Base-by-base conservation (phyloP, 83 land plant species). In the Thuja plicata region DNA sequence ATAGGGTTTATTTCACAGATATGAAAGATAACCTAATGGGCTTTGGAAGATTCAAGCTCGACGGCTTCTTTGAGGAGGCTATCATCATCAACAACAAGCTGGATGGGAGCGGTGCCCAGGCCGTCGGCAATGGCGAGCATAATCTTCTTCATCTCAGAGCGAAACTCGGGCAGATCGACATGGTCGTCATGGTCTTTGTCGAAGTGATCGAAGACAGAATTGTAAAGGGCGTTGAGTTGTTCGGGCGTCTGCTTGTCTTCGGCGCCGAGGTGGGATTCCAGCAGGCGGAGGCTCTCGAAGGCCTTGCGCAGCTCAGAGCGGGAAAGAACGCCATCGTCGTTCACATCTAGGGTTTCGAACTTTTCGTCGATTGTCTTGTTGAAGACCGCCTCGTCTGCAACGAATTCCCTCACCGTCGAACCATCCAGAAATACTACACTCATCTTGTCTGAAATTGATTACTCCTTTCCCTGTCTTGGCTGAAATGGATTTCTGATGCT, bases 41-140 rank as follows among this genome's bases (percentile, higher is more conserved):
- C 43, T 57, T 92, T 92, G 32, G 92, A 54, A 37, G 92, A 90
- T 82, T 95, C 95, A 37, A 92, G 91, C 83, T 92, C 89, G 52
- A 88, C 94, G n/a, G 93, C 95, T 57, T 90, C 80, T 81, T 86
- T 89, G 57, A 96, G 92, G 86, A 96, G 88, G 87, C 93, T 92
- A 15, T 90, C 94, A 0, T 92, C 87, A 15, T 91, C 94, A 12
- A 95, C n/a, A n/a, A 90, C 90, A 17, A 96, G 86, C 55, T 89
- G 88, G 15, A 96, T 83, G 11, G 96, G 97, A 40, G 93, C 40
- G 32, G 84, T 46, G 13, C 97, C 97, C 21, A 96, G 91, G 74
- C 97, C 94, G 9, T 92, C 94, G 40, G 97, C 97, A 52, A 96
- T 88, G 71, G 96, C 97, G 16, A 93, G 91, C 91, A 96, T 78